Evolutionary conservation across 2,329 filamentous ascomycete species (phyloP).

Genomic region (Berkeleyomyces rouxiae): DNA sequence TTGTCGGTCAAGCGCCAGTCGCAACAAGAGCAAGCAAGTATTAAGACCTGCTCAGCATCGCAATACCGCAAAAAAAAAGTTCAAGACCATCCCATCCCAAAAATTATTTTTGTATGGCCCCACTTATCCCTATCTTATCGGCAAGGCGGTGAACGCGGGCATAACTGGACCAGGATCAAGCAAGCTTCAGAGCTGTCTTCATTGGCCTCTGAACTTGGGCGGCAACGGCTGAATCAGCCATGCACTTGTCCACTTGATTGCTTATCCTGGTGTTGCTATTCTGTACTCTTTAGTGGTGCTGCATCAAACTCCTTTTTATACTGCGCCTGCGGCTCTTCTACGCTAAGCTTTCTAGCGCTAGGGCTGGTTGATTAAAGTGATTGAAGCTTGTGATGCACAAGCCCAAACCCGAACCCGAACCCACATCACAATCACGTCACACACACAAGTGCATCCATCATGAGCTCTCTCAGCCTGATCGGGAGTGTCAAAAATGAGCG

Average conservation of each 20-base stretch:
- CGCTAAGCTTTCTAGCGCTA: background rate
- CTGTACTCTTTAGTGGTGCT: too few species aligned
- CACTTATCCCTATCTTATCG: slow-evolving; percentile 18
- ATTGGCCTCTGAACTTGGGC: too few species aligned
- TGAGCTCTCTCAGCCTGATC: slow-evolving; percentile 7
- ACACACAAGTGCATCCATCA: background rate
- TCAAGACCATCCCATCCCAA: background rate
- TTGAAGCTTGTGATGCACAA: background rate
- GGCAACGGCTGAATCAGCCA: too few species aligned
- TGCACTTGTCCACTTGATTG: too few species aligned
- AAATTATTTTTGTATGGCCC: slow-evolving; percentile 16
- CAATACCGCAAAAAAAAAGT: background rate
- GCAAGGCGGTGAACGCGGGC: slow-evolving; percentile 2
- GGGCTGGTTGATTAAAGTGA: background rate
- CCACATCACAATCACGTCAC: too few species aligned
- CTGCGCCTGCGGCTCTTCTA: background rate
- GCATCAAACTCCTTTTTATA: background rate
- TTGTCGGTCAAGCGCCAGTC: background rate
- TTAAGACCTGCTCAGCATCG: background rate
- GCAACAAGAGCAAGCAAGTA: background rate
- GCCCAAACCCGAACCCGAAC: slow-evolving; percentile 4
- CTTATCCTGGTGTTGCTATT: too few species aligned
- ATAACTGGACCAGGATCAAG: background rate
- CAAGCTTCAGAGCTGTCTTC: background rate
- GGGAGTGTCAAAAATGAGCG: slow-evolving; percentile 31